Percentiles rank a stretch among this genome's conserved stretches.
phyloP scores from a whole-genome alignment of 495 filamentous ascomycete species.

The Aspergillus leporis region DNA sequence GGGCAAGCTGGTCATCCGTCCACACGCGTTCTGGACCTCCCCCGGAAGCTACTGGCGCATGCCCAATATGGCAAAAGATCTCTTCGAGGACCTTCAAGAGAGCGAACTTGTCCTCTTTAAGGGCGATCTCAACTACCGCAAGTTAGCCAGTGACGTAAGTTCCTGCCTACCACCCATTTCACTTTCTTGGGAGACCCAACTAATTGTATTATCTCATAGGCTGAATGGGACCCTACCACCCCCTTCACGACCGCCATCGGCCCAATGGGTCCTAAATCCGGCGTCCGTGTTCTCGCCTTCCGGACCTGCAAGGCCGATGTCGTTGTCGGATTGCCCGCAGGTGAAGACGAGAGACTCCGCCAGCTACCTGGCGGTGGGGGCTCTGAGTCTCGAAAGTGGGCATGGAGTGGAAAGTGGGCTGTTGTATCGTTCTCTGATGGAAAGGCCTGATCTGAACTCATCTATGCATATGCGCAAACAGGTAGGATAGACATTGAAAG shows the following conservation, averaged over 20 bases:
- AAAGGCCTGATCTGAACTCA: constrained; percentile 38
- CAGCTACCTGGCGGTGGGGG: constrained; percentile 66
- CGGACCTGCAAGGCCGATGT: constrained; percentile 96
- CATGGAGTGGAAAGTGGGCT: constrained; percentile 96
- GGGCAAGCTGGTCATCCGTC: constrained; percentile 74
- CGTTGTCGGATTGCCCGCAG: constrained; percentile 81
- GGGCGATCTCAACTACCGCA: constrained; percentile 94
- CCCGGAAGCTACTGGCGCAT: constrained; percentile 85
- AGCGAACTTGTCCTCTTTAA: constrained; percentile 95
- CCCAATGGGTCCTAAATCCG: constrained; percentile 76
- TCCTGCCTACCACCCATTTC: not conserved
- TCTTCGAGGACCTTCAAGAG: constrained; percentile 77
- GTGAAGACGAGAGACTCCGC: constrained; percentile 77
- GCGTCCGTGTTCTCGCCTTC: constrained; percentile 78
- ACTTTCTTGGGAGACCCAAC: constrained; percentile 13
- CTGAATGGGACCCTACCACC: constrained; percentile 83
- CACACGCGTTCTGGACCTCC: constrained; percentile 88
- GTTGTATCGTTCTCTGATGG: constrained; percentile 86
- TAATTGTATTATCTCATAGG: constrained; percentile 44
- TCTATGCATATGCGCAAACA: not conserved
- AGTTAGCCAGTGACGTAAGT: constrained; percentile 83
- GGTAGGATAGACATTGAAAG: too few species aligned
- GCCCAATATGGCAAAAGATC: constrained; percentile 60
- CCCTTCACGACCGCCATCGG: constrained; percentile 85
- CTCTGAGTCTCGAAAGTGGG: constrained; percentile 81